Evolutionary conservation across 208 protist species (phyloP), one percentile per base, ranked within the genome.

Genomic region (Naegleria gruberi): DNA sequence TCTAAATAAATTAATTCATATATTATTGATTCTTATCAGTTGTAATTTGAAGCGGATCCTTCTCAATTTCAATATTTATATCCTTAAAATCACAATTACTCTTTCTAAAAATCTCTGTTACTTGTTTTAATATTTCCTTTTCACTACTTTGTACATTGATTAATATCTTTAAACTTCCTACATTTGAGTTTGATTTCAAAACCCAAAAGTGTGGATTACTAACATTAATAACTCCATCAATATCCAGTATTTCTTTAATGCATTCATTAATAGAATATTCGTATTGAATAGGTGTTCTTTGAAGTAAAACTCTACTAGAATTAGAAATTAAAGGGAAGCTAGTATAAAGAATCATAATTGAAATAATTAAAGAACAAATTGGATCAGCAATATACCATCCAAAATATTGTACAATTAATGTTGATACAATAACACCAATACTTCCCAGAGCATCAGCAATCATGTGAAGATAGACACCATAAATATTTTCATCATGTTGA

Each of bases 401-500:
- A 74, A 94, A 95, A 65, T 94, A 92, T 46, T 92, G 82, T 77
- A 96, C 94, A n/a, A 97, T 43, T 51, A 94, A 89, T 82, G 93
- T 95, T 6, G 95, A 96, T 40, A 95, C 91, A 90, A 97, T 96
- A 5, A 97, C 96, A 89, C 94, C 95, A 23, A 97, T 93, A 91
- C 94, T 96, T 4, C 95, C 95, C 6, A 97, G 73, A 41, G 97
- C 91, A 92, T 97, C 95, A 1, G 95, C 95, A 2, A 97, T 82
- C 92, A 97, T 96, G 91, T 97, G 96, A 30, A 97, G 90, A 90
- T 96, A 97, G 23, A 97, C 93, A 4, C 95, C 95, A 42, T 95
- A 86, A 90, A 97, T 95, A 89, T 97, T 97, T 91, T 96, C 94
- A 89, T 96, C 94, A 1, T 92, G 12, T 43, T 90, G 51, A 77